phyloP scores from a whole-genome alignment of 2,329 filamentous ascomycete species.

The Sclerotinia trifoliorum region DNA sequence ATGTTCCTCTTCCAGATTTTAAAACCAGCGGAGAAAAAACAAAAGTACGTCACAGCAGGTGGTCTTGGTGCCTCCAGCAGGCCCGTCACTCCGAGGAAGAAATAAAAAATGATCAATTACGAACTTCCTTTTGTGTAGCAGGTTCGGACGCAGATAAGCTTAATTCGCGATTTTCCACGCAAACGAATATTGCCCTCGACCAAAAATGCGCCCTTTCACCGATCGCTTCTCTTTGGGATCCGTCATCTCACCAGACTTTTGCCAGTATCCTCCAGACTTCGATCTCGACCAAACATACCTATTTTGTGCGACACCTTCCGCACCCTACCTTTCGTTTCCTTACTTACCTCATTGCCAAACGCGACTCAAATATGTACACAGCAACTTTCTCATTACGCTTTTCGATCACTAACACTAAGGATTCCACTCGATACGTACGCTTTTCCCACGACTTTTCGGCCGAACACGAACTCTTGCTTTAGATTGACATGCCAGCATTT shows the following conservation, averaged over 20 bases:
- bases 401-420: slow-evolving; percentile 20
- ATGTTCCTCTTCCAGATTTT: slow-evolving; percentile 66
- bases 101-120: slow-evolving; percentile 66
- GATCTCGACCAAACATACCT: slow-evolving; percentile 37
- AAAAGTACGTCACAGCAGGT: slow-evolving; percentile 92
- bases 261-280: slow-evolving; percentile 28
- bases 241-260: slow-evolving; percentile 28
- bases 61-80: slow-evolving; percentile 60
- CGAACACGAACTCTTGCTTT: slow-evolving; percentile 19
- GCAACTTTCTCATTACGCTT: slow-evolving; percentile 18
- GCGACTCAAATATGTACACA: slow-evolving; percentile 21
- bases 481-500: slow-evolving; percentile 21
- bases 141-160: slow-evolving; percentile 90
- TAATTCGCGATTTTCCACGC: slow-evolving; percentile 34
- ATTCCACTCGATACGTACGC: slow-evolving; percentile 11
- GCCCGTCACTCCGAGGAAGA: slow-evolving; percentile 69
- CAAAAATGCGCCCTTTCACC: slow-evolving; percentile 29
- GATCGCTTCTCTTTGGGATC: slow-evolving; percentile 24
- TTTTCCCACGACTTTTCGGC: slow-evolving; percentile 18
- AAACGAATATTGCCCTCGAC: slow-evolving; percentile 32
- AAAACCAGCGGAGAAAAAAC: slow-evolving; percentile 99
- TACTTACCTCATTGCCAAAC: slow-evolving; percentile 16
- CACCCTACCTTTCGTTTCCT: slow-evolving; percentile 21
- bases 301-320: slow-evolving; percentile 29
- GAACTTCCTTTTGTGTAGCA: slow-evolving; percentile 73